Evolutionary conservation across 2,329 filamentous ascomycete species (phyloP).

Genomic region (Aureobasidium namibiae): DNA sequence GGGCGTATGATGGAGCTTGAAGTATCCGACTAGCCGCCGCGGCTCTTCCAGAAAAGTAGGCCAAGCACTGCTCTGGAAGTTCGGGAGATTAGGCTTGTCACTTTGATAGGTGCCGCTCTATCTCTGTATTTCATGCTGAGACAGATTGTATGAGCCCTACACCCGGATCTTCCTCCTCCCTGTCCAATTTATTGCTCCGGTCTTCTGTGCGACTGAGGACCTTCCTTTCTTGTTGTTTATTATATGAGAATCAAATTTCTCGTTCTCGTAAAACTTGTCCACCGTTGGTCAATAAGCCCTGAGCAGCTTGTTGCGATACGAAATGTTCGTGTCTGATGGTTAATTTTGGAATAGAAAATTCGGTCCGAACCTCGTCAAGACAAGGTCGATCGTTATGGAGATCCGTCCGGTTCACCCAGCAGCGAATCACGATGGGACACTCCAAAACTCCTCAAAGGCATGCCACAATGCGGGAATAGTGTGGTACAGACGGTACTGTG

Average conservation of each 20-base stretch:
- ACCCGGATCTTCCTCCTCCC: not conserved
- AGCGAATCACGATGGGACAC: not conserved
- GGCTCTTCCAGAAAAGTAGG: not conserved
- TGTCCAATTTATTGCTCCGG: not conserved
- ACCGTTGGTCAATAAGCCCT: not conserved
- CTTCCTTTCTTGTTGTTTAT: not conserved
- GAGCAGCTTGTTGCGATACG: not conserved
- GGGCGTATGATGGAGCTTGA: slow-evolving; percentile 2
- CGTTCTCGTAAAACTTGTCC: not conserved
- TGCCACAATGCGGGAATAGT: not conserved
- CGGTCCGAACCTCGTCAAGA: slow-evolving; percentile 8
- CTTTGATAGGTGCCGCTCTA: slow-evolving; percentile 1
- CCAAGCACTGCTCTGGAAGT: not conserved
- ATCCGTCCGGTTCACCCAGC: not conserved
- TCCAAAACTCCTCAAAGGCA: not conserved
- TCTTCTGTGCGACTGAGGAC: not conserved
- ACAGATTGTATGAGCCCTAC: slow-evolving; percentile 5
- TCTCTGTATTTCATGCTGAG: slow-evolving; percentile 1
- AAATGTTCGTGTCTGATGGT: slow-evolving; percentile 9
- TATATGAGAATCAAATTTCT: not conserved
- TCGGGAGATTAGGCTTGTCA: slow-evolving; percentile 5
- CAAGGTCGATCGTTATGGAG: not conserved
- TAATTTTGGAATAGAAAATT: slow-evolving; percentile 1
- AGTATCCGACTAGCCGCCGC: slow-evolving; percentile 10
- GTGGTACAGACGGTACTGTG: not conserved